Percentiles rank a stretch among this genome's conserved stretches.
Evolutionary conservation across 2,329 filamentous ascomycete species (phyloP).

Genomic region (Hymenoscyphus infarciens): DNA sequence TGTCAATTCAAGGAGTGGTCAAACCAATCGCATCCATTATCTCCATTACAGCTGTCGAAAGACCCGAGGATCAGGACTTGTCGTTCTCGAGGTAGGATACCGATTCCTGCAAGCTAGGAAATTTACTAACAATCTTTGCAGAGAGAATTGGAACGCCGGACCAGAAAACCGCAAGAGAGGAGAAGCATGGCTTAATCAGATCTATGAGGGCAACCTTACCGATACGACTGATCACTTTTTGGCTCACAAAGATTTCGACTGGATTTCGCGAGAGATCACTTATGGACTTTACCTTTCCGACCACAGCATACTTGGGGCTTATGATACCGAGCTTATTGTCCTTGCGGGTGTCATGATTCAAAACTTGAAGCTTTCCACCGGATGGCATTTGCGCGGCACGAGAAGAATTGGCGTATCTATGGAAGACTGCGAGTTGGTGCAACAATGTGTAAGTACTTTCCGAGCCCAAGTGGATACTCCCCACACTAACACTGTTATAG

Average conservation of each 20-base stretch:
- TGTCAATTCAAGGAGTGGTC: slow-evolving; percentile 57
- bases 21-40: slow-evolving; percentile 51
- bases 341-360: slow-evolving; percentile 55
- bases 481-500: slow-evolving; percentile 15
- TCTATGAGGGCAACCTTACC: slow-evolving; percentile 37
- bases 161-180: slow-evolving; percentile 51
- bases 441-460: slow-evolving; percentile 32
- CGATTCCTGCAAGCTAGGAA: not conserved
- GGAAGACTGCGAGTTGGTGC: slow-evolving; percentile 40
- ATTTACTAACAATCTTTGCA: slow-evolving; percentile 27
- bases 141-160: slow-evolving; percentile 57
- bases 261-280: slow-evolving; percentile 52
- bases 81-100: slow-evolving; percentile 28
- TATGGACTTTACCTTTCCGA: slow-evolving; percentile 58
- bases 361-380: slow-evolving; percentile 49
- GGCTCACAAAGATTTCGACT: slow-evolving; percentile 47
- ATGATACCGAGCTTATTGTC: slow-evolving; percentile 54
- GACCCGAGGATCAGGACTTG: slow-evolving; percentile 53
- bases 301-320: slow-evolving; percentile 49
- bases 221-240: slow-evolving; percentile 39
- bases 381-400: slow-evolving; percentile 52
- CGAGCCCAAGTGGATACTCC: not conserved
- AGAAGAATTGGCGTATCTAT: slow-evolving; percentile 44
- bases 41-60: slow-evolving; percentile 26
- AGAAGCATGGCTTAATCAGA: slow-evolving; percentile 51